Evolutionary conservation across 2,329 filamentous ascomycete genomes (phyloP).

Genomic region (Bipolaris zeicola): DNA sequence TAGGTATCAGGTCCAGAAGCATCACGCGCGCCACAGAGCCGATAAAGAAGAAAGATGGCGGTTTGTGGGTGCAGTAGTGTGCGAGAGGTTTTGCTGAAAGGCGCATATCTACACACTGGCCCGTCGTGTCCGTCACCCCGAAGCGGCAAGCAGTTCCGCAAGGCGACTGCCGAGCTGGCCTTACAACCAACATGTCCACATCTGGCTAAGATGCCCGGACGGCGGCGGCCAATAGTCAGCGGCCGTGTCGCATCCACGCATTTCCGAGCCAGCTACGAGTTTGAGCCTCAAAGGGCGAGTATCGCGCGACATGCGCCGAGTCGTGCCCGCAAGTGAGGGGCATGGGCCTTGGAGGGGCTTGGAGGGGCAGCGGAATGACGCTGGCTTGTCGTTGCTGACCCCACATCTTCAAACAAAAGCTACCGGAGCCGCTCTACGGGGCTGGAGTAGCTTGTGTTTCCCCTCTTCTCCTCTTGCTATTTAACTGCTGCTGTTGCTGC

Average conservation of each 20-base stretch:
- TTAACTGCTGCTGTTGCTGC: slow-evolving; percentile 8
- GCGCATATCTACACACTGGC: slow-evolving; percentile 8
- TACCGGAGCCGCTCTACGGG: slow-evolving; percentile 27
- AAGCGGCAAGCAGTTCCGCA: slow-evolving; percentile 29
- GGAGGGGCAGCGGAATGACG: slow-evolving; percentile 32
- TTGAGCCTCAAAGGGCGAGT: slow-evolving; percentile 35
- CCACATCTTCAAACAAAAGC: slow-evolving; percentile 32
- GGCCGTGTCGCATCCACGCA: slow-evolving; percentile 6
- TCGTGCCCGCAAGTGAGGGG: slow-evolving; percentile 35
- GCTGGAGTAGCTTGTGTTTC: slow-evolving; percentile 16
- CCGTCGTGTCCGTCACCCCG: slow-evolving; percentile 18
- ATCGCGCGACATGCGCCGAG: slow-evolving; percentile 29
- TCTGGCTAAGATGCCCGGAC: slow-evolving; percentile 28
- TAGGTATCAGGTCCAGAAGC: neutral
- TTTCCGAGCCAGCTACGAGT: slow-evolving; percentile 30
- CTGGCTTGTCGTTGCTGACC: slow-evolving; percentile 20
- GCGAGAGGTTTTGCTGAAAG: slow-evolving; percentile 7
- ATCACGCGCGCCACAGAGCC: neutral
- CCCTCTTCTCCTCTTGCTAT: slow-evolving; percentile 15
- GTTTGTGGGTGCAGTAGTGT: neutral
- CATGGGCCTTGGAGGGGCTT: slow-evolving; percentile 29
- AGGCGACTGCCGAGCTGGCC: slow-evolving; percentile 9
- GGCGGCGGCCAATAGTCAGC: slow-evolving; percentile 17
- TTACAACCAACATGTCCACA: slow-evolving; percentile 13
- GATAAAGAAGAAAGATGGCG: neutral